These are phyloP conservation scores for Pythium chondricola DNA, from an alignment of 352 stramenopile genomes.

Conservation along the genomic window DNA sequence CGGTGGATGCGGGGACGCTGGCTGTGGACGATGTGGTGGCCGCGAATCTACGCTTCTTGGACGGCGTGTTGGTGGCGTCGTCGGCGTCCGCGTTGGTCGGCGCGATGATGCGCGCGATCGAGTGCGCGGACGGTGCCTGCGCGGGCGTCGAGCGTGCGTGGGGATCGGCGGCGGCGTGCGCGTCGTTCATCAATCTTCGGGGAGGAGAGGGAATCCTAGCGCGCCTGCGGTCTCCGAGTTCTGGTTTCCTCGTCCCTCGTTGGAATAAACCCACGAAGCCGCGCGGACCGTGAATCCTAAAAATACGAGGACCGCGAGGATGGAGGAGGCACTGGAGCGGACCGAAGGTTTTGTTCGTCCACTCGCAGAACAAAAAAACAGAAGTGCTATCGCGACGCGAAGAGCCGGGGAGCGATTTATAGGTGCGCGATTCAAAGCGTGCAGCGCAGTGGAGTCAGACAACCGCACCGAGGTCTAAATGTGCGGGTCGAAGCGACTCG, in stretches of 20 bases:
- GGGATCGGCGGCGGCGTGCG: not conserved
- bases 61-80: constrained; percentile 29
- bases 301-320: not conserved
- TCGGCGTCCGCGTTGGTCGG: not conserved
- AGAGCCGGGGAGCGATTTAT: too few relatives aligned
- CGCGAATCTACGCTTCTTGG: constrained; percentile 35
- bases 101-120: constrained; percentile 1
- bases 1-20: too few relatives aligned
- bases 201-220: too few relatives aligned
- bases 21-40: constrained; percentile 7
- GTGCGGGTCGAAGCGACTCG: not conserved
- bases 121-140: too few relatives aligned
- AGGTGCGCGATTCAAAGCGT: too few relatives aligned
- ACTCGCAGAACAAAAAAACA: too few relatives aligned
- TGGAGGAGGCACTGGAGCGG: not conserved
- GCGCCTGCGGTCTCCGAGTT: not conserved
- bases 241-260: not conserved
- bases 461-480: too few relatives aligned
- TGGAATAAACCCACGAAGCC: too few relatives aligned
- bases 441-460: too few relatives aligned
- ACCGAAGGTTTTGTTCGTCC: not conserved
- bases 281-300: too few relatives aligned
- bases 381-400: too few relatives aligned
- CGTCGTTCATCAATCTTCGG: constrained; percentile 9
- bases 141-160: constrained; percentile 4